Conservation (phyloP, 768 basidiomycete species). For the Tricholoma saponaceum region DNA sequence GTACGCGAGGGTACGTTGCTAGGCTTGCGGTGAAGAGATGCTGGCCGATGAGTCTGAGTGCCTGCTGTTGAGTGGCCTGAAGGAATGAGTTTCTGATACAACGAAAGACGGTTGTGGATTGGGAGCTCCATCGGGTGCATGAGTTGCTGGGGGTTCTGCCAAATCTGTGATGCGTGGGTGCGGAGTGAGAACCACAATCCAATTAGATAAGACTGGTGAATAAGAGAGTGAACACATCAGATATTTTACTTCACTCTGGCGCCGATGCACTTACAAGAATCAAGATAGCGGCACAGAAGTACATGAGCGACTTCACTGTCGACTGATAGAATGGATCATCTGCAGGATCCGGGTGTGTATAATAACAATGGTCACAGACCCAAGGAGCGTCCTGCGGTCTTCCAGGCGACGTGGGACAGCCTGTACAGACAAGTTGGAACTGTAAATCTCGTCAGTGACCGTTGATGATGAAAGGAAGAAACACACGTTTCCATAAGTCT, state of each 20-base stretch:
- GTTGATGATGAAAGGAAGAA: conserved; percentile 1
- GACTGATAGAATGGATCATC: conserved; percentile 96
- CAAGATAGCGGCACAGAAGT: conserved; percentile 87
- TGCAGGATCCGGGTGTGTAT: conserved; percentile 90
- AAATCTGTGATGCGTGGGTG: conserved; percentile 97
- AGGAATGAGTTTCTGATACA: conserved; percentile 58
- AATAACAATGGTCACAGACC: conserved; percentile 91
- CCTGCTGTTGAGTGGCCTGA: conserved; percentile 20
- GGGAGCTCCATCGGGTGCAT: conserved; percentile 64
- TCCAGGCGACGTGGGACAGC: conserved; percentile 56
- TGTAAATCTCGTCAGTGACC: conserved; percentile 26
- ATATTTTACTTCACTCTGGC: conserved; percentile 9
- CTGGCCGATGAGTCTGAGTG: conserved; percentile 21
- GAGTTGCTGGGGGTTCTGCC: conserved; percentile 94
- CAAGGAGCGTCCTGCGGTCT: conserved; percentile 50
- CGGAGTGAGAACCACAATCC: conserved; percentile 98
- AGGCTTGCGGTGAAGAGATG: conserved; percentile 42
- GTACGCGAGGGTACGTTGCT: conserved; percentile 23
- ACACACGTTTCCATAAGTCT: conserved; percentile 94
- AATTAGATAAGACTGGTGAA: conserved; percentile 82
- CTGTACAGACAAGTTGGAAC: conserved; percentile 86
- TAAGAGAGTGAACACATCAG: neutral
- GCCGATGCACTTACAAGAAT: conserved; percentile 68
- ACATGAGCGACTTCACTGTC: conserved; percentile 94
- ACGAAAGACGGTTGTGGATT: conserved; percentile 50